Conservation (phyloP, 305 asterid genomes). For the Fraxinus ornus region DNA sequence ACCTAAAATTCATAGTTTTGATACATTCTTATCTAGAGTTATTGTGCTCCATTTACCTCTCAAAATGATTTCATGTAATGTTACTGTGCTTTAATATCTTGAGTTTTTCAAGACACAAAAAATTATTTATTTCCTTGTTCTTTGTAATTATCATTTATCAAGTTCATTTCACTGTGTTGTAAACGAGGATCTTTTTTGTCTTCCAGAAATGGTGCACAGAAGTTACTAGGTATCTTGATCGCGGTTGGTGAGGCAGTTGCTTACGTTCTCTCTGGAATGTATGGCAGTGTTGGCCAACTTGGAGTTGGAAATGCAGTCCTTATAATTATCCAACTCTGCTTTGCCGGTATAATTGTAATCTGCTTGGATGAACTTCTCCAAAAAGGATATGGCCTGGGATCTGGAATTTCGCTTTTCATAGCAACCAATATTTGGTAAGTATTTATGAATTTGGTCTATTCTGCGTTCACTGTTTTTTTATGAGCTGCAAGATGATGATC, state of each 20-base stretch:
- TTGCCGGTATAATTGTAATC: constrained; percentile 28
- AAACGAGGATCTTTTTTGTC: neutral
- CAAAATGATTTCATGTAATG: neutral
- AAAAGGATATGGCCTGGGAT: constrained; percentile 31
- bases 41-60: neutral
- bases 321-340: constrained; percentile 27
- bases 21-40: neutral
- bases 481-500: neutral
- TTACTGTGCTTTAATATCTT: neutral
- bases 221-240: constrained; percentile 27
- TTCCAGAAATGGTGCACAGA: constrained; percentile 32
- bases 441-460: neutral
- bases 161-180: neutral
- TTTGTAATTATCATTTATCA: neutral
- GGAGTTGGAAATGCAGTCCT: constrained; percentile 33
- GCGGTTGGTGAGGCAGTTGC: constrained; percentile 34
- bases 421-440: constrained; percentile 32
- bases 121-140: neutral
- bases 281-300: constrained; percentile 29
- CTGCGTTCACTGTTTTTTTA: neutral
- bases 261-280: constrained; percentile 31
- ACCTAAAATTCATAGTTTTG: neutral
- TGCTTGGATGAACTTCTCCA: constrained; percentile 33
- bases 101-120: neutral
- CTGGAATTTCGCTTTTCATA: constrained; percentile 32